These are phyloP conservation scores for Thymus quinquecostatus DNA, from an alignment of 257 asterid genomes.

Conservation along the genomic window DNA sequence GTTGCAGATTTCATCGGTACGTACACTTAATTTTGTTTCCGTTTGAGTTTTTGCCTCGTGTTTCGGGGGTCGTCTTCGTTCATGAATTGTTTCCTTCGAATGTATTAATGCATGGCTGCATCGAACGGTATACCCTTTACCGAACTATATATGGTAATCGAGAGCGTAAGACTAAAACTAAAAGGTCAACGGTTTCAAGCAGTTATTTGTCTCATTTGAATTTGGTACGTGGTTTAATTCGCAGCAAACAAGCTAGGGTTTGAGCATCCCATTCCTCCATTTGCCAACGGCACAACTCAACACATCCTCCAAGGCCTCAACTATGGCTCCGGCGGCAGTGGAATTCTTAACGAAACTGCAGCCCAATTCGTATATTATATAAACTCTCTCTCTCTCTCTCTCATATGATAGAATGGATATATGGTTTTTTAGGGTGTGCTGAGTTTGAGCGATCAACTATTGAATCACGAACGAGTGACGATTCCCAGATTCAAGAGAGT, in stretches of 20 bases:
- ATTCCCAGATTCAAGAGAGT: conserved; percentile 15
- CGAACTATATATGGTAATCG: too few relatives aligned
- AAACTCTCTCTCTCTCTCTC: neutral
- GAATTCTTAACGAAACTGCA: conserved; percentile 59
- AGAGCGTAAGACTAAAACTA: too few relatives aligned
- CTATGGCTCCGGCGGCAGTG: conserved; percentile 60
- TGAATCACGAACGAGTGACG: conserved; percentile 26
- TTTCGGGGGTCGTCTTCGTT: too few relatives aligned
- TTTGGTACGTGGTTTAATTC: too few relatives aligned
- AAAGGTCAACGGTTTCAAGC: too few relatives aligned
- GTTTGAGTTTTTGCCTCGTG: too few relatives aligned
- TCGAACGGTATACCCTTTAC: too few relatives aligned
- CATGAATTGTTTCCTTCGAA: too few relatives aligned
- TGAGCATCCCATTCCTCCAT: conserved; percentile 46
- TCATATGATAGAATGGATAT: too few relatives aligned
- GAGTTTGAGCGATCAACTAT: conserved; percentile 36
- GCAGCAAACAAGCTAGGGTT: conserved; percentile 58
- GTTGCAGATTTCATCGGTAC: conserved; percentile 41
- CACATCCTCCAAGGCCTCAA: conserved; percentile 49
- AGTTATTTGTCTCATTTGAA: too few relatives aligned
- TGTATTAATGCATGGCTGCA: too few relatives aligned
- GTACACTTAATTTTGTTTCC: too few relatives aligned
- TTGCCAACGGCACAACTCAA: conserved; percentile 40
- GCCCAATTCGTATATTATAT: conserved; percentile 11
- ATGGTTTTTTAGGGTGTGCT: conserved; percentile 30